Evolutionary conservation across 2,329 filamentous ascomycete species (phyloP).

Genomic region (Xylaria sp.): DNA sequence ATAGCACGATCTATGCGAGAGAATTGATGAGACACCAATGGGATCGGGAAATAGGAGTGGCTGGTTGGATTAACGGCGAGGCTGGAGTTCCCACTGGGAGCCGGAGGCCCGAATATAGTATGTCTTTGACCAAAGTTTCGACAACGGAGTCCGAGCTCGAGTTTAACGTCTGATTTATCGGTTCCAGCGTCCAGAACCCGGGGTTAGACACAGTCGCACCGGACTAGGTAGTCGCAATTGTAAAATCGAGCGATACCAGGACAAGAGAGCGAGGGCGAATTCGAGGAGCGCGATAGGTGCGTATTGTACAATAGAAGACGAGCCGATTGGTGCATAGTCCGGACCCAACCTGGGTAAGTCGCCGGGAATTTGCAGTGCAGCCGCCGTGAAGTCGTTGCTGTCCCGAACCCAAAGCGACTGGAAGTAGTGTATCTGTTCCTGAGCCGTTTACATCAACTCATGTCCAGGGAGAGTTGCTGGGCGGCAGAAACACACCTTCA

Average conservation of each 20-base stretch:
- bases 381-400: constrained; percentile 6
- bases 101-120: constrained; percentile 18
- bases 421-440: constrained; percentile 20
- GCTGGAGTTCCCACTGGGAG: constrained; percentile 30
- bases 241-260: constrained; percentile 1
- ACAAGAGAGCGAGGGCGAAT: not conserved
- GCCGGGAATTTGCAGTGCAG: constrained; percentile 2
- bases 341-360: not conserved
- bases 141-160: constrained; percentile 1
- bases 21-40: constrained; percentile 14
- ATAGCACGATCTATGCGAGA: constrained; percentile 1
- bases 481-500: constrained; percentile 23
- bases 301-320: constrained; percentile 9
- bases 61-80: constrained; percentile 35
- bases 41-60: constrained; percentile 33
- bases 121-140: constrained; percentile 12
- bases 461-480: constrained; percentile 14
- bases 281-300: constrained; percentile 1
- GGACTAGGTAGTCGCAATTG: not conserved
- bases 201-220: constrained; percentile 1
- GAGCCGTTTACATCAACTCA: constrained; percentile 19
- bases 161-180: constrained; percentile 5
- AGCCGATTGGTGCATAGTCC: constrained; percentile 5
- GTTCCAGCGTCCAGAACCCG: not conserved
- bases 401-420: constrained; percentile 18